These are phyloP conservation scores for Cicer judaicum DNA, from an alignment of 306 rosid species.

Conservation along the genomic window DNA sequence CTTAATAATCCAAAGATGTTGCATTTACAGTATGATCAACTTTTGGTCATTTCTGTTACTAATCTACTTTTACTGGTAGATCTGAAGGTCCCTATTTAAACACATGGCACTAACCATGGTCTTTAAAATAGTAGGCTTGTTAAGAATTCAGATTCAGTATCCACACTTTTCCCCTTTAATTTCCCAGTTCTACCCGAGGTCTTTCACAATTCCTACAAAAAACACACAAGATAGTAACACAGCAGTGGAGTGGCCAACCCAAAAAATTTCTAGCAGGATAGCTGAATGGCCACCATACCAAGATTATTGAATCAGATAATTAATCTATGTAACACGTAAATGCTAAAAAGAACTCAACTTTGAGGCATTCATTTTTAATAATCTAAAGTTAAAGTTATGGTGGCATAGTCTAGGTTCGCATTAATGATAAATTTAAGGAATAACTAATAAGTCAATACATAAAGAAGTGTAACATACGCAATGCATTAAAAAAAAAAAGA, in stretches of 20 bases:
- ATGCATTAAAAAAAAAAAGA: too few relatives aligned
- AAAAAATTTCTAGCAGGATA: neutral
- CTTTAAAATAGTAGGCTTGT: slow-evolving; percentile 9
- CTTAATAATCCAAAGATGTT: slow-evolving; percentile 20
- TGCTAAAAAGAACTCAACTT: neutral
- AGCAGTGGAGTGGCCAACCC: neutral
- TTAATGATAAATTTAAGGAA: too few relatives aligned
- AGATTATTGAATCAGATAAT: neutral
- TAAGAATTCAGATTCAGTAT: neutral
- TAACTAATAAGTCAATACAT: too few relatives aligned
- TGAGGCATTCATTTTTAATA: neutral
- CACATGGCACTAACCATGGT: neutral
- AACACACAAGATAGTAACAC: neutral
- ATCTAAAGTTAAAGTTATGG: neutral
- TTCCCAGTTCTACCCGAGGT: neutral
- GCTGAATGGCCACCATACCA: neutral
- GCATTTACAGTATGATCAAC: neutral
- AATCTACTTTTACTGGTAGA: slow-evolving; percentile 3
- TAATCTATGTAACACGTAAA: neutral
- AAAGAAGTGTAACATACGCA: too few relatives aligned
- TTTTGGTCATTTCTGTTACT: neutral
- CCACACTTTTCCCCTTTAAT: neutral
- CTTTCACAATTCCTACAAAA: neutral
- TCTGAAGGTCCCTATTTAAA: slow-evolving; percentile 1
- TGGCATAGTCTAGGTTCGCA: too few relatives aligned